A percentile compares a stretch with the other conserved stretches of the same genome.
Conservation (phyloP, 805 yeast species). For the Cyberlindnera maritima region DNA sequence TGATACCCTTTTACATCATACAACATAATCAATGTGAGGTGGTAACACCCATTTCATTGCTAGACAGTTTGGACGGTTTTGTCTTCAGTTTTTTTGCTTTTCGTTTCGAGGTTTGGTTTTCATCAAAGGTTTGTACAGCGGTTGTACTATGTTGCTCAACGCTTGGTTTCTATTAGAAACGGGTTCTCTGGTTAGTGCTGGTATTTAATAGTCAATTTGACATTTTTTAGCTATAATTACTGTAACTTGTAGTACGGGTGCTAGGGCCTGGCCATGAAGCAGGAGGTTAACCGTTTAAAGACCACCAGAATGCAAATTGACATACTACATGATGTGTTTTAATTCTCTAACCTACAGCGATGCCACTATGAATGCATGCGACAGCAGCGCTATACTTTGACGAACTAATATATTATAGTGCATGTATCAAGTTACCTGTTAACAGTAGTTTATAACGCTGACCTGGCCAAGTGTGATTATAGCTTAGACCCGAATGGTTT, state of each 20-base stretch:
- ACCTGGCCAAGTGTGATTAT: too few species aligned
- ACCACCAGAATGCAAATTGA: too few species aligned
- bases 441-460: too few species aligned
- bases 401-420: too few species aligned
- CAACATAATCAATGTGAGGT: not conserved
- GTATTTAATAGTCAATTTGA: not conserved
- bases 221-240: not conserved
- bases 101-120: not conserved
- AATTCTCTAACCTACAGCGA: too few species aligned
- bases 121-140: not conserved
- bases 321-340: too few species aligned
- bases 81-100: not conserved
- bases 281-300: too few species aligned
- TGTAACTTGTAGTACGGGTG: not conserved
- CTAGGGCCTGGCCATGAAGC: too few species aligned
- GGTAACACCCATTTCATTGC: not conserved
- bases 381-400: too few species aligned
- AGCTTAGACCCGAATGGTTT: slow-evolving; percentile 1
- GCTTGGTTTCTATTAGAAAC: not conserved
- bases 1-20: not conserved
- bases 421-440: too few species aligned
- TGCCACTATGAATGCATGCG: too few species aligned
- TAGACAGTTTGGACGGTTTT: not conserved
- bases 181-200: not conserved
- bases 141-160: not conserved